A percentile compares a stretch with the other conserved stretches of the same genome.
Evolutionary conservation across 1,284 basidiomycete species (phyloP).

Genomic region (Albatrellus sp.): DNA sequence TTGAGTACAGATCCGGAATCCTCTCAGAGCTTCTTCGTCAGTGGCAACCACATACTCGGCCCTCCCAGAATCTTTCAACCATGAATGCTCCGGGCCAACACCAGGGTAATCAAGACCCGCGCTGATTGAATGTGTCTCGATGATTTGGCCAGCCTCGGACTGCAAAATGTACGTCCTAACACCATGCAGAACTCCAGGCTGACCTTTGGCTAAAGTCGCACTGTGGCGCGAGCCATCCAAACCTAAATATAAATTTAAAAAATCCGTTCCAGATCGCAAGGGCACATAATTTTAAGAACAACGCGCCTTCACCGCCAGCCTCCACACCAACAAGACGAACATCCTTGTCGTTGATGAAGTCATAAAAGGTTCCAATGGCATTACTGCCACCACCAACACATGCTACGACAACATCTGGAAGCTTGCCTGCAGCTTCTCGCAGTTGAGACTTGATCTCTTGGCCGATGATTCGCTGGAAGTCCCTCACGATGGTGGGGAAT

Average conservation of each 20-base stretch:
- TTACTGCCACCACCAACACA: conserved; percentile 98
- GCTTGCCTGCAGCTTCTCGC: conserved; percentile 60
- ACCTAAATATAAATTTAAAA: conserved; percentile 27
- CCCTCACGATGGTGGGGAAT: conserved; percentile 96
- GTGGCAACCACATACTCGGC: conserved; percentile 92
- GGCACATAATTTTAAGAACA: background rate
- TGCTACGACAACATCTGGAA: conserved; percentile 91
- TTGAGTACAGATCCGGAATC: conserved; percentile 87
- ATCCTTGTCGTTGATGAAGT: conserved; percentile 79
- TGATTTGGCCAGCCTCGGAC: conserved; percentile 81
- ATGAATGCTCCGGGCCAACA: conserved; percentile 96
- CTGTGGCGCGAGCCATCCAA: conserved; percentile 80
- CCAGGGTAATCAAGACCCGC: conserved; percentile 90
- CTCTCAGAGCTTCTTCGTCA: conserved; percentile 86
- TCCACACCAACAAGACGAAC: conserved; percentile 90
- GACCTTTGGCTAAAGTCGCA: conserved; percentile 84
- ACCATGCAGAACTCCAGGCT: conserved; percentile 92
- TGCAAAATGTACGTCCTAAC: conserved; percentile 94
- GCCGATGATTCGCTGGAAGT: conserved; percentile 95
- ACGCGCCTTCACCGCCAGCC: conserved; percentile 82
- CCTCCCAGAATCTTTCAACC: conserved; percentile 87
- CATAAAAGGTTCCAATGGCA: conserved; percentile 94
- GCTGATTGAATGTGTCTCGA: conserved; percentile 94
- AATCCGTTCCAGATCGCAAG: background rate
- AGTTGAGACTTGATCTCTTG: conserved; percentile 91